Base-by-base conservation (phyloP, 2,329 filamentous ascomycete species). In the Diatrype stigma region DNA sequence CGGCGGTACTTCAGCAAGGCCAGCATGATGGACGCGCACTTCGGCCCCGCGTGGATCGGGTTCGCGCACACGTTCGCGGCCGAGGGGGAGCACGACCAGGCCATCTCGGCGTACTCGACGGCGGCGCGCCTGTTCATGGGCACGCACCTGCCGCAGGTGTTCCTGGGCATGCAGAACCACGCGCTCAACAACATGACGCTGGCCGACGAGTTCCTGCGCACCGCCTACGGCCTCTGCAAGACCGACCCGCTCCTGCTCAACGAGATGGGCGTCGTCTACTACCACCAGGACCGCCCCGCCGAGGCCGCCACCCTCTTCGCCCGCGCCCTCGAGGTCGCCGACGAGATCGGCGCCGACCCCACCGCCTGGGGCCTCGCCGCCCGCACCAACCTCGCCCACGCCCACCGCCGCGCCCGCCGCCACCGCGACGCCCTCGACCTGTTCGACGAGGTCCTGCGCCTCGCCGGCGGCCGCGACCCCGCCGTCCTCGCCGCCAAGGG, bases 51-150 rank as follows among this genome's bases (percentile, higher is more conserved):
- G 3, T 99, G 94, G 94, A 97, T 99, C 57, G 94, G 95, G 1
- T 99, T 99, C 65, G 94, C 94, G 1, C 95, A 99, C 68, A 99
- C 94, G 0, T 99, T 99, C 67, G 94, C 94, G 1, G 92, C 91
- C 11, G 94, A 99, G 68, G 94, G 94, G 48, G 94, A 99, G 70
- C 92, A 97, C 68, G 94, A 99, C 67, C 94, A 99, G 72, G 94
- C 94, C 45, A 96, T 99, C 56, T 95, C 92, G 8, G 94, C 95
- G 0, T 99, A 99, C 72, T 96, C 90, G 28, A 99, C 94, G 1
- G 94, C 94, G 1, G 93, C 93, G 2, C 82, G 94, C 37, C 75
- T 99, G 0, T 99, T 99, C 70, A 96, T 96, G 76, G 94, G 94
- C 37, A 97, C 93, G 0, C 95, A 99, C 67, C 78, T 99, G 1